Conservation (phyloP, 805 yeast genomes). For the Cyberlindnera petersonii region DNA sequence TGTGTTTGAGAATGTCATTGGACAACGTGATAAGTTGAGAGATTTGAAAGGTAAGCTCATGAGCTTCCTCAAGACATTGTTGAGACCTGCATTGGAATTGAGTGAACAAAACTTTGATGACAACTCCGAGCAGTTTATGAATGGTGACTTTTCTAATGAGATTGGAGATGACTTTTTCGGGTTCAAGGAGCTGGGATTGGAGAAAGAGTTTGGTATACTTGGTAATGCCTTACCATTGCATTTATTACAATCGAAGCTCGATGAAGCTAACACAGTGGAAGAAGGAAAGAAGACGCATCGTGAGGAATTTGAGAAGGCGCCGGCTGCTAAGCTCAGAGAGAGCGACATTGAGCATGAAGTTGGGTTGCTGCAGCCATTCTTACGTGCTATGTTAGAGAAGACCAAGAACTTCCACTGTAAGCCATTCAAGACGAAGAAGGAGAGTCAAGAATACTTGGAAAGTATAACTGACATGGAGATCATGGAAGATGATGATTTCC, state of each 20-base stretch:
- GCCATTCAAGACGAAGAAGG: slow-evolving; percentile 28
- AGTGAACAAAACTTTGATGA: slow-evolving; percentile 80
- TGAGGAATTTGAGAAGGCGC: slow-evolving; percentile 60
- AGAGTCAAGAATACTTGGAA: slow-evolving; percentile 28
- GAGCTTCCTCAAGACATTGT: slow-evolving; percentile 67
- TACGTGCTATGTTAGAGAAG: slow-evolving; percentile 37
- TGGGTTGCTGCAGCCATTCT: slow-evolving; percentile 56
- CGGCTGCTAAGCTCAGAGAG: slow-evolving; percentile 49
- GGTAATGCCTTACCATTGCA: slow-evolving; percentile 88
- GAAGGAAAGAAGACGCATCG: slow-evolving; percentile 46
- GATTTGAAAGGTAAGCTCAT: slow-evolving; percentile 69
- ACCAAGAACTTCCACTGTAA: slow-evolving; percentile 41
- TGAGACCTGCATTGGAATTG: slow-evolving; percentile 73
- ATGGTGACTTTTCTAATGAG: slow-evolving; percentile 92
- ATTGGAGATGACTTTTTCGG: slow-evolving; percentile 98
- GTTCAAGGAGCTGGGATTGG: slow-evolving; percentile 88
- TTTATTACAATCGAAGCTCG: slow-evolving; percentile 71
- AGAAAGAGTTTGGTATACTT: slow-evolving; percentile 82
- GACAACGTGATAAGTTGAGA: slow-evolving; percentile 63
- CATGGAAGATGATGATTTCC: slow-evolving; percentile 81
- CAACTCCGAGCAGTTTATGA: slow-evolving; percentile 87
- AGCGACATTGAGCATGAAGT: slow-evolving; percentile 50
- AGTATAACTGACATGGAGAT: slow-evolving; percentile 42
- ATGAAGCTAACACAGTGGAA: slow-evolving; percentile 50
- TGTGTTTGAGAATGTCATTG: slow-evolving; percentile 64